Evolutionary conservation across 768 basidiomycete species (phyloP).

Genomic region (Boletus sensibilis): DNA sequence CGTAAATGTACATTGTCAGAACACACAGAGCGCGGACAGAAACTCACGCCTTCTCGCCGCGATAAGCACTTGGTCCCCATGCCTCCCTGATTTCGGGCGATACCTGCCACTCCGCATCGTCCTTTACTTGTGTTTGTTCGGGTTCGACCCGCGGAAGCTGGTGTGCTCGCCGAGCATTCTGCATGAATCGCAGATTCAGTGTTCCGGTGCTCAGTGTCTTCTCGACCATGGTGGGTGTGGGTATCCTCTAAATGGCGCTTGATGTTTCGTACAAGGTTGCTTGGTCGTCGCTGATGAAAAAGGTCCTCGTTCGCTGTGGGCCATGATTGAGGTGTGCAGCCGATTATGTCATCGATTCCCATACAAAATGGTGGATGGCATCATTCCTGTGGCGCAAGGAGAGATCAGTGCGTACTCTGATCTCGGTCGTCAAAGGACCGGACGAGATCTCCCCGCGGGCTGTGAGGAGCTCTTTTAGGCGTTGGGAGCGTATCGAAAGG

Average conservation of each 20-base stretch:
- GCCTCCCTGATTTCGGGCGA: conserved; percentile 50
- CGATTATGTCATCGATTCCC: conserved; percentile 25
- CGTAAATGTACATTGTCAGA: conserved; percentile 22
- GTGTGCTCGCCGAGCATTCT: conserved; percentile 61
- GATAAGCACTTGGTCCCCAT: conserved; percentile 41
- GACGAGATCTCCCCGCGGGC: background rate
- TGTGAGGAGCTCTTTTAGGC: background rate
- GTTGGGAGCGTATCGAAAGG: background rate
- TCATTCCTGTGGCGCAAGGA: conserved; percentile 18
- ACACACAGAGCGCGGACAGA: conserved; percentile 5
- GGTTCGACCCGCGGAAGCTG: conserved; percentile 48
- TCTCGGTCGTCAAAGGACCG: background rate
- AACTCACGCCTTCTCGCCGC: conserved; percentile 28
- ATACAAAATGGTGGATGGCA: conserved; percentile 3
- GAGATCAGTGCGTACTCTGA: background rate
- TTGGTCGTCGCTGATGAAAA: background rate
- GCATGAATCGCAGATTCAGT: conserved; percentile 69
- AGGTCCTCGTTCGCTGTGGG: background rate
- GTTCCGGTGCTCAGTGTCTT: conserved; percentile 65
- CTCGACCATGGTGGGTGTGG: conserved; percentile 22
- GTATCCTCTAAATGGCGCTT: background rate
- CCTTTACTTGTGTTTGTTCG: conserved; percentile 54
- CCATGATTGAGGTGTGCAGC: too few relatives aligned
- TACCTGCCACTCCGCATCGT: conserved; percentile 67
- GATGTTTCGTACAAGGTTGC: background rate